Percentiles rank a stretch among this genome's conserved stretches.
Conservation (phyloP, 257 asterid species). For the Salvia hispanica region DNA sequence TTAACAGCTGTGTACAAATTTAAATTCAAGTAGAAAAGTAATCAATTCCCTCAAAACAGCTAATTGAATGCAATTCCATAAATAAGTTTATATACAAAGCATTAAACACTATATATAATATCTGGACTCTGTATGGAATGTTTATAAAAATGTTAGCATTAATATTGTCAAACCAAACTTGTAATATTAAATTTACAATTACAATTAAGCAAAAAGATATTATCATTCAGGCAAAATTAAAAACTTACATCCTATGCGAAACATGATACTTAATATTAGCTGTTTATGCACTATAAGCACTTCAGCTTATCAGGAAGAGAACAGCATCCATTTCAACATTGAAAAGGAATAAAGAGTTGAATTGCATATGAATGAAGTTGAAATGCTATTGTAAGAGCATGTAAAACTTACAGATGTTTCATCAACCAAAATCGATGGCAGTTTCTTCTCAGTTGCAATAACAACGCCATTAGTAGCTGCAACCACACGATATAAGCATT, state of each 20-base stretch:
- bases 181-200: not conserved
- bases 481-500: conserved; percentile 30
- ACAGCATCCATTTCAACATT: not conserved
- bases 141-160: not conserved
- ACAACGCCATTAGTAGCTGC: conserved; percentile 90
- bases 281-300: too few relatives aligned
- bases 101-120: not conserved
- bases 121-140: not conserved
- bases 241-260: not conserved
- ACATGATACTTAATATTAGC: not conserved
- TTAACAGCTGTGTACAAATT: not conserved
- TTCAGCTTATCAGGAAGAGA: conserved; percentile 2
- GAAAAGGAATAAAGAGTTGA: not conserved
- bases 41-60: not conserved
- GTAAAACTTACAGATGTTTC: conserved; percentile 82
- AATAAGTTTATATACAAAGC: not conserved
- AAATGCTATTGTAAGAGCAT: not conserved
- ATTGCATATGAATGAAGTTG: not conserved
- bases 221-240: conserved; percentile 7
- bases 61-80: not conserved
- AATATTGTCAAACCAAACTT: not conserved
- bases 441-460: conserved; percentile 93
- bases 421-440: conserved; percentile 97
- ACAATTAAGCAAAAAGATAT: not conserved
- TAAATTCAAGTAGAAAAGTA: not conserved